Evolutionary conservation across 352 stramenopile genomes (phyloP), one percentile per base, ranked within the genome.

Genomic region (Phytophthora vignae): DNA sequence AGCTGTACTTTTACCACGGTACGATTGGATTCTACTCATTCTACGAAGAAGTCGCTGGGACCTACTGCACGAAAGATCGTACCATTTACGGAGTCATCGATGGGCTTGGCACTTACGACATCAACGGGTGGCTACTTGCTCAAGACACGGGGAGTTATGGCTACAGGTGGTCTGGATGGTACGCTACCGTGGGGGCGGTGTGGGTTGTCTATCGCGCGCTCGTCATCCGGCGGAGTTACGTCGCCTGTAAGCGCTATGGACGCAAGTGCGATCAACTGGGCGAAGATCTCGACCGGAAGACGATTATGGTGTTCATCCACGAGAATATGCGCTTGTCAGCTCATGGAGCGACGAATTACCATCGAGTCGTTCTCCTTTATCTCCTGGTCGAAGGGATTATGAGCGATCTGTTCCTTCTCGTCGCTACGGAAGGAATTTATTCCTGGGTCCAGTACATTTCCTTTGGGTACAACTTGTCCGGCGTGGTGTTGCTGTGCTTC

Each of bases 381-480:
- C 29, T 77, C 3, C 31, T 77, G 4, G 22, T 74, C 5, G 69
- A 80, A 61, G 64, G 69, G 0, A 31, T 77, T 2, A 80, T 77
- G 73, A 59, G 44, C 21, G 73, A 80, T 49, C 36, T 77, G 10
- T 74, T 80, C 19, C 27, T 80, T 9, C 57, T 80, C 14, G 65
- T 64, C 9, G 59, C 73, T 10, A 56, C 68, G 49, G 69, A 71
- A 40, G 62, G 72, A 4, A 22, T 67, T 9, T 14, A 22, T 19
- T 63, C 56, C 3, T 42, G 49, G 21, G 9, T 69, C 12, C 72
- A 76, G 55, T 73, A 64, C 42, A 71, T 73, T 10, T 79, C 72
- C 29, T 25, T 79, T 4, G 58, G 72, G 15, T 79, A 79, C 58
- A 79, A 79, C 33, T 52, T 79, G 9, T 49, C 67, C 1, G 60